A percentile compares a stretch with the other conserved stretches of the same genome.
Conservation (phyloP, 192 early-diverging fungal genomes). For the Coemansia sp. region DNA sequence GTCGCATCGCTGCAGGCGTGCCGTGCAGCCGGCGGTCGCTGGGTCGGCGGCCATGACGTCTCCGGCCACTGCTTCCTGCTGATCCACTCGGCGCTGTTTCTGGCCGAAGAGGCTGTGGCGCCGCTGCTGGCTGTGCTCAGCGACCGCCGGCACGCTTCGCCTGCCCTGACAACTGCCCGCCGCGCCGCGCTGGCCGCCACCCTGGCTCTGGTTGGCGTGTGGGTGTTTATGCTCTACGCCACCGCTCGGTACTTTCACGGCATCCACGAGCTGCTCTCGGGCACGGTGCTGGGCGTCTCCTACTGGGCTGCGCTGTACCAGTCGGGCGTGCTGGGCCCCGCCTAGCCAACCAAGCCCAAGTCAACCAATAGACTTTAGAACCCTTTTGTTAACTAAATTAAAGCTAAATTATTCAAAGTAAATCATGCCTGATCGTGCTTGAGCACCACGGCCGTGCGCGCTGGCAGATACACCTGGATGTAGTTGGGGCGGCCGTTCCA, state of each 20-base stretch:
- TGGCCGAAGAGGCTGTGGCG: conserved; percentile 64
- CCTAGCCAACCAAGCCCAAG: not conserved
- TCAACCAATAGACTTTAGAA: not conserved
- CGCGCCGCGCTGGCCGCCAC: conserved; percentile 40
- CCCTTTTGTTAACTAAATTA: not conserved
- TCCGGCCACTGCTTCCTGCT: conserved; percentile 86
- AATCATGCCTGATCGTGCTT: conserved; percentile 22
- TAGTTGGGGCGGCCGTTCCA: conserved; percentile 78
- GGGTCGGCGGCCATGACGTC: conserved; percentile 81
- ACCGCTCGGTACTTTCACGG: conserved; percentile 83
- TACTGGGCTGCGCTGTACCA: conserved; percentile 61
- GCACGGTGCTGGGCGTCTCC: conserved; percentile 63
- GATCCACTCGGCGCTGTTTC: conserved; percentile 71
- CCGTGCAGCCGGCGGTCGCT: conserved; percentile 61
- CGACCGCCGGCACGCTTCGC: conserved; percentile 25
- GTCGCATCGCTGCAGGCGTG: conserved; percentile 42
- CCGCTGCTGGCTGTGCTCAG: conserved; percentile 57
- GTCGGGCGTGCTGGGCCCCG: not conserved
- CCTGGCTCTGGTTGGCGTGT: conserved; percentile 58
- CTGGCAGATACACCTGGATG: conserved; percentile 82
- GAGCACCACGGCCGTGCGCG: conserved; percentile 69
- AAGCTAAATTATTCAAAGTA: not conserved
- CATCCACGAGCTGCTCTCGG: conserved; percentile 65
- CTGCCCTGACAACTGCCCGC: conserved; percentile 19
- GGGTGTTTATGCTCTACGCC: conserved; percentile 74